phyloP scores from a whole-genome alignment of 768 basidiomycete genomes.

The Tephrocybe sp. region DNA sequence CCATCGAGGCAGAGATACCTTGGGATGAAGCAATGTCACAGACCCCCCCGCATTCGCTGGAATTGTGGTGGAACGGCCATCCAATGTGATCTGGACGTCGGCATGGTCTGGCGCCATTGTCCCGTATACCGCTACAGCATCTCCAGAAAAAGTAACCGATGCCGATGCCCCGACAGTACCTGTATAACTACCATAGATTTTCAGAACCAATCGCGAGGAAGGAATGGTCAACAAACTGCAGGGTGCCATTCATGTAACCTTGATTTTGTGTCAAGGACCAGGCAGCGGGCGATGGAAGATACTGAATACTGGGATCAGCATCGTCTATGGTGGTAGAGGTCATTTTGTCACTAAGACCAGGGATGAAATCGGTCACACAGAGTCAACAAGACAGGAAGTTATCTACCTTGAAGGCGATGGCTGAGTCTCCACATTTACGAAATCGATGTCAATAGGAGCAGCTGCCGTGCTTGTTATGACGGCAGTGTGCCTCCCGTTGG shows the following conservation, averaged over 20 bases:
- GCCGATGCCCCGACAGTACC: slow-evolving; percentile 36
- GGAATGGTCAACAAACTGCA: slow-evolving; percentile 37
- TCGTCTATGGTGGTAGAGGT: slow-evolving; percentile 39
- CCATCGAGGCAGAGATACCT: slow-evolving; percentile 15
- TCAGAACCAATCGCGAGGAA: neutral
- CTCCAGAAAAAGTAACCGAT: slow-evolving; percentile 44
- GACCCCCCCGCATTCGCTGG: slow-evolving; percentile 34
- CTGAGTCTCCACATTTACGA: slow-evolving; percentile 39
- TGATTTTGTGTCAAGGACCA: slow-evolving; percentile 33
- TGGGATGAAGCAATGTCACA: slow-evolving; percentile 28
- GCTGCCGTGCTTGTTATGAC: slow-evolving; percentile 44
- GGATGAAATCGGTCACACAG: slow-evolving; percentile 10
- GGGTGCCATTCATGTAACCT: slow-evolving; percentile 33
- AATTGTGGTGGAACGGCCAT: slow-evolving; percentile 34
- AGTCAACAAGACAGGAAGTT: slow-evolving; percentile 9
- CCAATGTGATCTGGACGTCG: slow-evolving; percentile 42
- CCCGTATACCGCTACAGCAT: slow-evolving; percentile 54
- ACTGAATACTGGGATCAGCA: slow-evolving; percentile 33
- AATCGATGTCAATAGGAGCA: slow-evolving; percentile 49
- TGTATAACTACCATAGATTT: slow-evolving; percentile 33
- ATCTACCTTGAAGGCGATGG: slow-evolving; percentile 36
- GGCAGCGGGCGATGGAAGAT: slow-evolving; percentile 32
- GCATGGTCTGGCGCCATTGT: slow-evolving; percentile 52
- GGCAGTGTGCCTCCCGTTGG: slow-evolving; percentile 45
- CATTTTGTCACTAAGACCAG: slow-evolving; percentile 15